Base-by-base conservation (phyloP, 2,329 filamentous ascomycete species). In the Davidsoniella eucalypti region DNA sequence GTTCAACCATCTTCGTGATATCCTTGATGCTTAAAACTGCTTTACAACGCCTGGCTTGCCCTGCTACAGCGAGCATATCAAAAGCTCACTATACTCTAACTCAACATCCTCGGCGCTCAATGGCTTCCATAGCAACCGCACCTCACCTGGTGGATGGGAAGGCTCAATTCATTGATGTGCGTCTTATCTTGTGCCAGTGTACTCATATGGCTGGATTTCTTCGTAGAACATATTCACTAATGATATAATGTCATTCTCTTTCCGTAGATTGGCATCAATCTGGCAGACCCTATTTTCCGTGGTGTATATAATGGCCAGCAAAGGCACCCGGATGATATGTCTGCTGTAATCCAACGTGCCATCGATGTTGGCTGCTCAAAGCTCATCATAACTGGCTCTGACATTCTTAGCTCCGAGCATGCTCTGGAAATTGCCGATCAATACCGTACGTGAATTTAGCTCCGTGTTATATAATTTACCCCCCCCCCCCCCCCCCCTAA, bases 341-440 rank as follows among this genome's bases (percentile, higher is more conserved):
- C 71, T 25, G 81, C 79, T 56, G 84, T 98, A 23, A 68, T 98
- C n/a, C 70, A 81, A 55, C 76, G 92, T 56, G 87, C 87, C 3
- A 66, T 74, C 14, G 76, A 84, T 55, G 80, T 83, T 2, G 90
- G 92, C 38, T 95, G 88, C 61, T 69, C 73, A 52, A 95, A 94
- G 60, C 76, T 98, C 59, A 90, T 98, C 69, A 76, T 96, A 33
- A 98, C 92, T 0, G 92, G 92, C 17, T 94, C 87, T 1, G 86
- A 92, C 61, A 72, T 96, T 46, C 69, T 71, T 47, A 87, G 88
- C 63, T 88, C 85, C 2, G 67, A 76, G 55, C 76, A 84, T 55
- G 87, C 87, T 0, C 67, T 94, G 8, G 67, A 80, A 41, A 71
- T 96, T 25, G 80, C 87, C 2, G 70, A 78, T 57, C 71, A 82